Percentiles rank a stretch among this genome's conserved stretches.
Conservation (phyloP, 2,329 filamentous ascomycete genomes). For the Thelonectria blattea region DNA sequence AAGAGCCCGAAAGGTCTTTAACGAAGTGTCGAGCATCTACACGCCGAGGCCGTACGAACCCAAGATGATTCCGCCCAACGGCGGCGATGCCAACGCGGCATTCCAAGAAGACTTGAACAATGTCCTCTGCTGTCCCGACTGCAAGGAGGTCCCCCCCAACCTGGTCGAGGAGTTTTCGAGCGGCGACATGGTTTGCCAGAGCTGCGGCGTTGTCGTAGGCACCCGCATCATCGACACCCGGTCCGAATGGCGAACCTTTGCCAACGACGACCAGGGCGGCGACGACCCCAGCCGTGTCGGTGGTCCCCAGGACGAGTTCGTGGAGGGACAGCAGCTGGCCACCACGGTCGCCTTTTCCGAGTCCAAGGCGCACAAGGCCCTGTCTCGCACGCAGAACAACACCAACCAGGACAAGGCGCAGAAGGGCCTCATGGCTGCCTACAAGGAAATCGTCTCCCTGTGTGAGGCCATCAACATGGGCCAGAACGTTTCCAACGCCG, state of each 20-base stretch:
- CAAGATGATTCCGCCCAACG: slow-evolving; percentile 54
- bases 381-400: slow-evolving; percentile 86
- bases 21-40: slow-evolving; percentile 52
- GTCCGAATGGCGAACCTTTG: slow-evolving; percentile 98
- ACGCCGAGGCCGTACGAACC: slow-evolving; percentile 48
- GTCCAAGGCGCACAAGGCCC: slow-evolving; percentile 71
- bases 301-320: slow-evolving; percentile 86
- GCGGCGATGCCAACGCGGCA: slow-evolving; percentile 40
- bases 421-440: slow-evolving; percentile 82
- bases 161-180: slow-evolving; percentile 91
- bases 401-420: slow-evolving; percentile 84
- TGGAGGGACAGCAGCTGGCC: slow-evolving; percentile 88
- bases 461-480: slow-evolving; percentile 86
- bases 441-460: slow-evolving; percentile 84
- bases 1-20: slow-evolving; percentile 47
- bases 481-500: slow-evolving; percentile 81
- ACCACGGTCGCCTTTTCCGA: slow-evolving; percentile 88
- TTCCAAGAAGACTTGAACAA: slow-evolving; percentile 89
- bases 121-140: slow-evolving; percentile 86
- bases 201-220: slow-evolving; percentile 88
- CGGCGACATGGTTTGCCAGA: slow-evolving; percentile 90
- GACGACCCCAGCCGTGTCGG: slow-evolving; percentile 98
- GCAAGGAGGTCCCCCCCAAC: slow-evolving; percentile 89
- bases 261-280: slow-evolving; percentile 95
- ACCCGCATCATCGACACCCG: slow-evolving; percentile 94